These are phyloP conservation scores for Sclerotinia trifoliorum DNA, from an alignment of 2,329 filamentous ascomycete species.

Conservation along the genomic window DNA sequence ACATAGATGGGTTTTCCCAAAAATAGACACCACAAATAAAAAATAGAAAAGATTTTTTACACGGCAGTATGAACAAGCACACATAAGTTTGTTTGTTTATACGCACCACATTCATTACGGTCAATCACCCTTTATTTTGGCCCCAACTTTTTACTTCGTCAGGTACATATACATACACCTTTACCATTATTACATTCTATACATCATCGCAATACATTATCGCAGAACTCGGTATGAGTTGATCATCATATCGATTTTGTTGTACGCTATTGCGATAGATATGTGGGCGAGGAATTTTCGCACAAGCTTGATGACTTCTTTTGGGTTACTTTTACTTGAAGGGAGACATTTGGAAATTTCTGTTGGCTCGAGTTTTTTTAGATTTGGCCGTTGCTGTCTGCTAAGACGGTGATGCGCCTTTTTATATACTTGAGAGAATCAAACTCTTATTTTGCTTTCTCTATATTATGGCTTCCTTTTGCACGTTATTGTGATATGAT, in stretches of 20 bases:
- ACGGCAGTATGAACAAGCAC: neutral
- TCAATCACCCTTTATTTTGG: neutral
- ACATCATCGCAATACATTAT: neutral
- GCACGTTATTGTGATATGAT: neutral
- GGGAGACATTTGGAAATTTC: neutral
- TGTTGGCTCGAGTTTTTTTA: neutral
- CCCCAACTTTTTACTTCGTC: constrained; percentile 1
- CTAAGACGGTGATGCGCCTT: neutral
- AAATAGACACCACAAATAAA: neutral
- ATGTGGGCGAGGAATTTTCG: neutral
- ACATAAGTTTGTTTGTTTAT: neutral
- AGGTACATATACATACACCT: neutral
- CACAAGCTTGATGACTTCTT: constrained; percentile 11
- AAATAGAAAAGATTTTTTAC: constrained; percentile 4
- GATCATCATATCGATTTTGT: constrained; percentile 5
- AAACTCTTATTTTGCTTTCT: constrained; percentile 21
- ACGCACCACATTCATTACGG: constrained; percentile 13
- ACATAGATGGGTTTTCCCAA: neutral
- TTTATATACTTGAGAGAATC: constrained; percentile 11
- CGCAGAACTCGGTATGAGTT: neutral
- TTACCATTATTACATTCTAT: neutral
- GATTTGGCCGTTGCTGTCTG: neutral
- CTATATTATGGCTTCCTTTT: neutral
- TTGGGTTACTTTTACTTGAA: neutral
- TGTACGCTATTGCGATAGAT: neutral